Evolutionary conservation across 208 protist genomes (phyloP), one percentile per base, ranked within the genome.

Genomic region (Willaertia magna): DNA sequence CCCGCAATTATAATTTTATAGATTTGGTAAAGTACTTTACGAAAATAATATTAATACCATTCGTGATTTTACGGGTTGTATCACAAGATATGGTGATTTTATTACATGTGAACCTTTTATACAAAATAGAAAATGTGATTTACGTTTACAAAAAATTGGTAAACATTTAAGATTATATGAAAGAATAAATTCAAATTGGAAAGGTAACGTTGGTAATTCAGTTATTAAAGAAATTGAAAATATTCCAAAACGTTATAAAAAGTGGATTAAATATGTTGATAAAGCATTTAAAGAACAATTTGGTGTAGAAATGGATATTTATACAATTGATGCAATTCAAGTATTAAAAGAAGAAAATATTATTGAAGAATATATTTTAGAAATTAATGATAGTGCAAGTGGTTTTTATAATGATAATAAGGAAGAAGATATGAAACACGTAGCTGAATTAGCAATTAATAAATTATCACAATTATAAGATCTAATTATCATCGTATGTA

Each of bases 61-160:
- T 4, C 55, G 78, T 42, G 87, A 81, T 86, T 79, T 79, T 40
- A 30, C 4, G 59, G 0, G 4, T n/a, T 20, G 3, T 20, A 16
- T 67, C 0, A 30, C 61, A 2, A 6, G 40, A 14, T 59, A 78
- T 43, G 4, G 42, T 82, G 74, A 59, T 43, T 84, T 43, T 74
- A 7, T 86, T 0, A 82, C 52, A 26, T 20, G 0, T 46, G 86
- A 85, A 86, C 79, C 81, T n/a, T 89, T 88, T 44, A 86, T 55
- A 11, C 52, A 7, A 44, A 14, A 47, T n/a, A 42, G 42, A 79
- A 83, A 89, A 34, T 86, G 46, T 49, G 88, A 90, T 44, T 55
- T 87, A 12, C 47, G 88, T n/a, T 40, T 90, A 26, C 88, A 90
- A 52, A 90, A 89, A 52, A 90, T 90, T 48, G 88, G 88, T 3